These are phyloP conservation scores for Cynanchum wilfordii DNA, from an alignment of 257 asterid species.

Conservation along the genomic window DNA sequence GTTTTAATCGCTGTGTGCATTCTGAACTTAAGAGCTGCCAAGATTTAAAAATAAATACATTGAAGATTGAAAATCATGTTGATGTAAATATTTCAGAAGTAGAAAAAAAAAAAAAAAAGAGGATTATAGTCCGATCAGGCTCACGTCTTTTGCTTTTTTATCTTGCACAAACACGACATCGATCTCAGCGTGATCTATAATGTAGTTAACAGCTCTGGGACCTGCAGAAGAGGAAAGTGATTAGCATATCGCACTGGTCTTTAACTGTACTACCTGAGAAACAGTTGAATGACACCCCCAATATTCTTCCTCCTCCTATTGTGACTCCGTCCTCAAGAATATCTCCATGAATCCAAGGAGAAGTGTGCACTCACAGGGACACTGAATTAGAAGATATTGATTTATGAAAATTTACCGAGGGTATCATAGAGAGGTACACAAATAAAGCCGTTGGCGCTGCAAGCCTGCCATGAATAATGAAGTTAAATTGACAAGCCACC, in stretches of 20 bases:
- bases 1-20: constrained; percentile 62
- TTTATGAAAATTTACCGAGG: constrained; percentile 46
- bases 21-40: constrained; percentile 72
- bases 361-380: background rate
- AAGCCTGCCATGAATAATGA: constrained; percentile 53
- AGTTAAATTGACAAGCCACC: background rate
- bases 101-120: constrained; percentile 19
- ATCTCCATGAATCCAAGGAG: too few relatives aligned
- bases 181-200: constrained; percentile 77
- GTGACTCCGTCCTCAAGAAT: too few relatives aligned
- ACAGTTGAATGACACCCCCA: background rate
- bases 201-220: constrained; percentile 81
- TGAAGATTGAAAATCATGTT: background rate
- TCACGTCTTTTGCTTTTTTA: constrained; percentile 70
- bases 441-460: constrained; percentile 68
- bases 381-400: background rate
- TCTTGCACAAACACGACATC: constrained; percentile 80
- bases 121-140: constrained; percentile 16
- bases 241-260: background rate
- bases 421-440: constrained; percentile 97
- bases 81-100: constrained; percentile 2
- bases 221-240: constrained; percentile 38
- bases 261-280: background rate
- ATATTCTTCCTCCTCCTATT: background rate
- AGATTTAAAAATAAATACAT: background rate